Percentiles rank a stretch among this genome's conserved stretches.
Evolutionary conservation across 73 alveolate species (phyloP).

Genomic region (Symbiodinium natans): DNA sequence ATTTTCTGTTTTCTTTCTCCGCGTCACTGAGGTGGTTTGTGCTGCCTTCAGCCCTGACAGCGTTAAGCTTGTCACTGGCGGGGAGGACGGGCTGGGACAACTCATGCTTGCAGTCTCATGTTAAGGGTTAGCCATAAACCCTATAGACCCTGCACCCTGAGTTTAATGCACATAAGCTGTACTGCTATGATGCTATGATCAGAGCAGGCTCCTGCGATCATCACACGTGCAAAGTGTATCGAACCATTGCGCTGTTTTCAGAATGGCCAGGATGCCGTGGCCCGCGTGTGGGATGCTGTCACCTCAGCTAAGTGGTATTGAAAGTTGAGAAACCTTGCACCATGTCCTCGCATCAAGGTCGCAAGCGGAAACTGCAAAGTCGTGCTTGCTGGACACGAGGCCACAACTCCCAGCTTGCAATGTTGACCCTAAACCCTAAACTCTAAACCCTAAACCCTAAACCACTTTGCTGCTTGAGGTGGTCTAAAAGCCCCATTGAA

Average conservation of each 20-base stretch:
- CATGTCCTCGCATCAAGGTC: not conserved
- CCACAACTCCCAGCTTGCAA: not conserved
- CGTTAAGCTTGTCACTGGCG: constrained; percentile 64
- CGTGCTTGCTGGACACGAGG: not conserved
- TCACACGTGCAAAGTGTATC: not conserved
- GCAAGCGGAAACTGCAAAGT: not conserved
- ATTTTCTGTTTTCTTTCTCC: no score
- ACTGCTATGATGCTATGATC: not conserved
- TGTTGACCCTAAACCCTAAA: no score
- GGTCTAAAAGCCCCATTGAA: not conserved
- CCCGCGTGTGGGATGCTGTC: not conserved
- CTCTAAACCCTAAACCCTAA: not conserved
- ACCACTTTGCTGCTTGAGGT: not conserved
- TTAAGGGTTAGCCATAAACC: not conserved
- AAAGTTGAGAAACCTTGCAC: not conserved
- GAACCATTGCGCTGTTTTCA: no score
- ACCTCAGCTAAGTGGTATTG: not conserved
- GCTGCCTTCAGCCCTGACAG: constrained; percentile 88
- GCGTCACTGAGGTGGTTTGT: not conserved
- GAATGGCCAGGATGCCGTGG: not conserved
- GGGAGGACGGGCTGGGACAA: constrained; percentile 7
- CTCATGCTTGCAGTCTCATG: not conserved
- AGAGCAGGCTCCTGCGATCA: no score
- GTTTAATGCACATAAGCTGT: not conserved
- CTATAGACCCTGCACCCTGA: not conserved